Conservation (phyloP, 2,329 filamentous ascomycete genomes). For the Mycogone perniciosa region DNA sequence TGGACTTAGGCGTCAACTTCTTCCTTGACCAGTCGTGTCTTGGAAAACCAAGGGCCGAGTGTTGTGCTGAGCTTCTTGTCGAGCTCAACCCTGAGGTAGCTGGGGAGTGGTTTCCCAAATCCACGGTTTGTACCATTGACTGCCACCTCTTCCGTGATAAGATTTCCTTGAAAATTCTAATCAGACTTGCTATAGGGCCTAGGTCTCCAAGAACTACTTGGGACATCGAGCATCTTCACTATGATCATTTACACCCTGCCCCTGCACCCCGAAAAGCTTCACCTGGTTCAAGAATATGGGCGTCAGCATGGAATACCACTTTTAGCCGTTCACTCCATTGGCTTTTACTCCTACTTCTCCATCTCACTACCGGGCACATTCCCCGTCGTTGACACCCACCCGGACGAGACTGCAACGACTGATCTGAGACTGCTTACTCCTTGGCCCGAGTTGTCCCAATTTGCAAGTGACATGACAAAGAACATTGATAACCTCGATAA, state of each 20-base stretch:
- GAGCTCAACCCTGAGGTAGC: constrained; percentile 92
- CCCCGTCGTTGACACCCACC: constrained; percentile 92
- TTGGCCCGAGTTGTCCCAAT: constrained; percentile 73
- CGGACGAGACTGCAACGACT: constrained; percentile 74
- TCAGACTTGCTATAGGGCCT: constrained; percentile 17
- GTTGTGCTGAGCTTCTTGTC: constrained; percentile 66
- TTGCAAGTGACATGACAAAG: constrained; percentile 59
- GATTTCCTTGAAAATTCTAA: constrained; percentile 9
- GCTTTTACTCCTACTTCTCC: constrained; percentile 89
- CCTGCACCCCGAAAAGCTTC: constrained; percentile 37
- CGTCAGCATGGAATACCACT: constrained; percentile 60
- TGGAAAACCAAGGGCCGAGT: constrained; percentile 71
- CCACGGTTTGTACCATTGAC: constrained; percentile 22
- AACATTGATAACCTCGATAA: constrained; percentile 64
- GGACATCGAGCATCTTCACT: constrained; percentile 38
- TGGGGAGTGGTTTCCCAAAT: constrained; percentile 60
- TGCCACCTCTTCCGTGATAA: not conserved
- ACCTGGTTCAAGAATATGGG: constrained; percentile 41
- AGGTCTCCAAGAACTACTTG: constrained; percentile 37
- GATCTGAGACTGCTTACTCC: constrained; percentile 80
- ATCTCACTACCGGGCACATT: constrained; percentile 71
- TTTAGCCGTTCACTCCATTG: constrained; percentile 79
- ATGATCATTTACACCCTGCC: constrained; percentile 51
- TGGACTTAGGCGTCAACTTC: constrained; percentile 93
- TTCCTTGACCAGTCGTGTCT: constrained; percentile 78